phyloP scores from a whole-genome alignment of 2,329 filamentous ascomycete species.

The Camillea tinctor region DNA sequence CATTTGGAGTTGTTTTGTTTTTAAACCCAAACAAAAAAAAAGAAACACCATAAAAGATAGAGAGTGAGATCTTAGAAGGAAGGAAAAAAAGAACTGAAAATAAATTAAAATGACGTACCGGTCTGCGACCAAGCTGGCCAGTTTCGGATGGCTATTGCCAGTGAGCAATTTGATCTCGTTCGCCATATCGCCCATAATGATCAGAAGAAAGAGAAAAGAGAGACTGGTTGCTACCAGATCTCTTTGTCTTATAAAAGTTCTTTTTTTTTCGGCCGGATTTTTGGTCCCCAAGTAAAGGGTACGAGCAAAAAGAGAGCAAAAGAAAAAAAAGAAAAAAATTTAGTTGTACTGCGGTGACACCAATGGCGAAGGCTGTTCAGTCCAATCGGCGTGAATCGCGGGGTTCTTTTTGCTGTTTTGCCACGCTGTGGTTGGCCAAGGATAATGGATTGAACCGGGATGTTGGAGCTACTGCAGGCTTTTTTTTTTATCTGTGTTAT shows the following conservation, averaged over 20 bases:
- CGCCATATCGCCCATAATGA: conserved; percentile 19
- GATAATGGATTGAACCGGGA: not conserved
- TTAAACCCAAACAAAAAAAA: not conserved
- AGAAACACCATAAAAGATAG: too few relatives aligned
- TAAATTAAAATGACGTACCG: conserved; percentile 30
- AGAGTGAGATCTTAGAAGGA: not conserved
- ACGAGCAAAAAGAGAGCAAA: not conserved
- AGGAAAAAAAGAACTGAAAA: not conserved
- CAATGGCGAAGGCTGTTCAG: not conserved
- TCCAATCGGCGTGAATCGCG: not conserved
- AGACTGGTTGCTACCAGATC: not conserved
- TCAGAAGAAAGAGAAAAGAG: not conserved
- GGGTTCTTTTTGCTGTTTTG: not conserved
- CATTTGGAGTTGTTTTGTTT: not conserved
- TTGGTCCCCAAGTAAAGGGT: not conserved
- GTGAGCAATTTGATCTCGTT: conserved; percentile 42
- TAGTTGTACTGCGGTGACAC: not conserved
- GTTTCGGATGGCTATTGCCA: conserved; percentile 39
- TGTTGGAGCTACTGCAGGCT: not conserved
- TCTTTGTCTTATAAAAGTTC: not conserved
- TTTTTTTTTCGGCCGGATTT: not conserved
- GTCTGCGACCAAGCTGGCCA: conserved; percentile 38
- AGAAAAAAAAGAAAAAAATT: not conserved
- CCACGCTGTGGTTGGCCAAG: not conserved
- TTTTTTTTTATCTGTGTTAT: not conserved